These are phyloP conservation scores for Cyberlindnera lachancei DNA, from an alignment of 805 yeast genomes.

Conservation along the genomic window DNA sequence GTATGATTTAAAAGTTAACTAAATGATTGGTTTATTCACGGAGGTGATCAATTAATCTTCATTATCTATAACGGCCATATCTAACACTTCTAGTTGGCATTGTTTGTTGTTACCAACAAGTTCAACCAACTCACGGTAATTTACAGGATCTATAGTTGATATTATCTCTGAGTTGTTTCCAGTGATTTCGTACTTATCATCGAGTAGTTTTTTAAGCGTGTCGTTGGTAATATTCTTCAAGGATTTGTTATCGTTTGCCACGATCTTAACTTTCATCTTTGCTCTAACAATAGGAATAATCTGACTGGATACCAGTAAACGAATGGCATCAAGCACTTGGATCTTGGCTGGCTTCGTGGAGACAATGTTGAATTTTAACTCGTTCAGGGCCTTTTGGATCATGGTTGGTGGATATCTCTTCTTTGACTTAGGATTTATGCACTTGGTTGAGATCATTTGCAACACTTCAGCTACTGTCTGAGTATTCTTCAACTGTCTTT, in stretches of 20 bases:
- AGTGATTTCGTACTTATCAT: conserved; percentile 35
- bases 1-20: background rate
- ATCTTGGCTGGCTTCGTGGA: conserved; percentile 71
- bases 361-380: conserved; percentile 71
- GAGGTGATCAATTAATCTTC: too few species aligned
- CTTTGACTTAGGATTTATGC: conserved; percentile 83
- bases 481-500: conserved; percentile 65
- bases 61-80: conserved; percentile 78
- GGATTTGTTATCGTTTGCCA: conserved; percentile 49
- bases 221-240: conserved; percentile 37
- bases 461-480: conserved; percentile 78
- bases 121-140: conserved; percentile 63
- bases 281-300: conserved; percentile 92
- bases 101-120: conserved; percentile 43
- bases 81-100: conserved; percentile 75
- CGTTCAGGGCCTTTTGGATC: conserved; percentile 78
- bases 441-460: conserved; percentile 77
- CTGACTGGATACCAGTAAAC: conserved; percentile 65
- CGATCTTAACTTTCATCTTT: conserved; percentile 78
- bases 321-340: conserved; percentile 90
- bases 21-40: too few species aligned
- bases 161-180: conserved; percentile 45
- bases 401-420: conserved; percentile 93
- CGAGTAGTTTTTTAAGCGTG: conserved; percentile 34
- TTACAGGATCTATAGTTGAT: conserved; percentile 80